Base-by-base conservation (phyloP, 2,329 filamentous ascomycete species). In the Alternaria arborescens region DNA sequence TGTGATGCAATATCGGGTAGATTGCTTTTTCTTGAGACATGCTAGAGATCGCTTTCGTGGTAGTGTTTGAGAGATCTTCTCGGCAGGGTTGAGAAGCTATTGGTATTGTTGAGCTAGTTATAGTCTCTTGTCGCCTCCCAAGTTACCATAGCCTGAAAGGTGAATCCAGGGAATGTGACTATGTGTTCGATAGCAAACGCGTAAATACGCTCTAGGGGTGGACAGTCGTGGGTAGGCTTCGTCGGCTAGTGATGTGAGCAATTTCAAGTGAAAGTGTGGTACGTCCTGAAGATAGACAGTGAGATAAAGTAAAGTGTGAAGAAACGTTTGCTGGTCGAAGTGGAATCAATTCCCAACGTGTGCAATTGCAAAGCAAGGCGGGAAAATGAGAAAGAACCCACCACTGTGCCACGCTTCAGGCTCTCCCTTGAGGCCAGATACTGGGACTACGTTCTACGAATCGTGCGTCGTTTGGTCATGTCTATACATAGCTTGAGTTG, bases 321-420 rank as follows among this genome's bases (percentile, higher is more conserved):
- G 30, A 26, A 53, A 26, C 28, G 20, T 28, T 7, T n/a, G 38
- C 14, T 11, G 16, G 51, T 43, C 50, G 5, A 18, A n/a, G 51
- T 14, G 3, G 20, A 4, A 2, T 32, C 51, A 36, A 30, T 20
- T 32, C 4, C 28, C 38, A 20, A 2, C 12, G 3, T 30, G 3
- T 20, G 43, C 14, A 48, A 52, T 46, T 59, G 44, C 57, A 38
- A 46, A 28, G 20, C 18, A 14, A 18, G 44, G 26, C 32, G 22
- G 40, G 7, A 30, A 11, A 2, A 43, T 1, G n/a, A 48, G 18
- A 20, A 46, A 22, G 30, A 51, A 40, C 40, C 4, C 38, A 40
- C 46, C 44, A 26, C 22, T 14, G n/a, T 28, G 38, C 20, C 14
- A 44, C 48, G 22, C 20, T 41, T 22, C 4, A 36, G 8, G 11